Base-by-base conservation (phyloP, 768 basidiomycete species). In the Auricularia heimuer region DNA sequence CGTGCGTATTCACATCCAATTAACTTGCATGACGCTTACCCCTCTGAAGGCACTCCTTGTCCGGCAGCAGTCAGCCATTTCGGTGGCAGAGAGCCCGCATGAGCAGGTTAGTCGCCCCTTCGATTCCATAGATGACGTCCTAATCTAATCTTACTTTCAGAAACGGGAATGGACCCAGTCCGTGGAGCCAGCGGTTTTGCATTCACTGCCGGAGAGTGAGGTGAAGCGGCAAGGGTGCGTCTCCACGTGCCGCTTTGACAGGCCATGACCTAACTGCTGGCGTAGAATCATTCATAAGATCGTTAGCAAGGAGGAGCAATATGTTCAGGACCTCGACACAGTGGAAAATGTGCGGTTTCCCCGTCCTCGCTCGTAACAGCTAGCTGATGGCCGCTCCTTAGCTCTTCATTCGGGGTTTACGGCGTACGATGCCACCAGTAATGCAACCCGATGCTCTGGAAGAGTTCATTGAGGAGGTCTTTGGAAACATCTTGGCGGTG, bases 211-310 rank as follows among this genome's bases (percentile, higher is more conserved):
- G 1, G 81, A 85, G 63, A 85, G 84, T 72, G 94, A 97, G 73
- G 80, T 93, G 66, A 86, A 83, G 66, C 85, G 94, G 37, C 94
- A 98, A 78, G 89, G 83, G 81, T 83, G 70, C 21, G 76, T 70
- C 12, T 39, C 33, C 24, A 64, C 37, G 33, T 44, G 16, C n/a
- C 18, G 37, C 42, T 67, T 62, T 12, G 39, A 34, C 44, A 35
- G 39, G 4, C 37, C 21, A 54, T 33, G n/a, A 45, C 33, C 45
- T 36, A 37, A 4, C 61, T 29, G 16, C 18, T 42, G 39, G 39
- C 39, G 39, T 61, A 73, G 72, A 63, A 72, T 77, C 65, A 77
- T 82, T 33, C 73, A 73, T 42, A 78, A 80, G 69, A 74, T 79
- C 24, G 75, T 80, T 37, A 67, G 71, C 37, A 74, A 75, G 16